Base-by-base conservation (phyloP, 202 grass and related monocot species). In the Saccharum hybrid region DNA sequence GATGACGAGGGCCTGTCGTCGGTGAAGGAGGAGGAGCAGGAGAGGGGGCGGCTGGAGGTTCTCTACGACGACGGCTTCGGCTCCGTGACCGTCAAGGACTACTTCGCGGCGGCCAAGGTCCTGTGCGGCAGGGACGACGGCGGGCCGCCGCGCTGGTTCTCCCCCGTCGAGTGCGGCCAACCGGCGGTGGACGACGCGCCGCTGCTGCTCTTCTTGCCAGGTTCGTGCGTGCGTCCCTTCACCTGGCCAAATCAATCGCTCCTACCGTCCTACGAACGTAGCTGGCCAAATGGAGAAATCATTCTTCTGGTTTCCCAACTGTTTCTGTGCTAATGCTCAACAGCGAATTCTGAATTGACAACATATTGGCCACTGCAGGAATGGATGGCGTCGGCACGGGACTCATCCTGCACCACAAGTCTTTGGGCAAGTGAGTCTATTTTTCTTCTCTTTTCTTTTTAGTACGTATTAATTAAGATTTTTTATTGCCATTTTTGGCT, bases 351-450 rank as follows among this genome's bases (percentile, higher is more conserved):
- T 28, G 28, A 28, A 28, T 28, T 28, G 68, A 45, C 49, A 36
- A 36, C 59, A 11, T 51, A 56, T 56, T 56, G 52, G 21, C 8
- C 76, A 66, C 41, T 81, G 74, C 86, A 98, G 95, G 95, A 59
- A 80, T 34, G 38, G 96, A 98, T 83, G 92, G 96, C 40, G 81
- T 90, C 14, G 92, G 96, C 78, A 86, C 88, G 80, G 92, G 92
- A 7, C 93, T 98, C 48, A 85, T 93, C 93, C 60, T 94, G 85
- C 95, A 94, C 88, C 95, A 97, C 82, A 94, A 87, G 82, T 97
- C 95, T 19, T 80, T 97, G 76, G 95, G 95, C 71, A 97, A 83
- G 95, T 97, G 81, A 85, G 92, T 90, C 66, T 16, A 63, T 82
- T 82, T 79, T 19, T 76, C 82, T 22, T 80, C 57, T 61, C 57